These are phyloP conservation scores for Neopestalotiopsis sp. DNA, from an alignment of 2,329 filamentous ascomycete genomes.

Conservation along the genomic window DNA sequence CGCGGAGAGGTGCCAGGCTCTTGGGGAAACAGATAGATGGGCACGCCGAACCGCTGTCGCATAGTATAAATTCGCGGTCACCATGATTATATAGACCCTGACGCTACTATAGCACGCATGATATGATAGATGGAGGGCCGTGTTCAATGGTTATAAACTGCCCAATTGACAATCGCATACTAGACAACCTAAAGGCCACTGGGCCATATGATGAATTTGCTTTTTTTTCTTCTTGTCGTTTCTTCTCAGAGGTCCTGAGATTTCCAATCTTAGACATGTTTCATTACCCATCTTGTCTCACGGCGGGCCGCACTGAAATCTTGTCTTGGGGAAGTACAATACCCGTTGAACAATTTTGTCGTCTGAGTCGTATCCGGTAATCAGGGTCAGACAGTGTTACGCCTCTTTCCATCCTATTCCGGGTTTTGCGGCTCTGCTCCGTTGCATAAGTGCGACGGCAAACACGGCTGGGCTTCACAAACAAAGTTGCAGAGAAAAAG, in stretches of 20 bases:
- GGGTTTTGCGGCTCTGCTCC: neutral
- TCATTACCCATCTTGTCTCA: neutral
- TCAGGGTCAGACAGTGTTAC: neutral
- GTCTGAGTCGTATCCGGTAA: neutral
- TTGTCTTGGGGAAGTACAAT: neutral
- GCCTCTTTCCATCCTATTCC: neutral
- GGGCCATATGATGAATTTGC: neutral
- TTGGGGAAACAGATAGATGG: too few relatives aligned
- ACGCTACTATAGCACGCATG: neutral
- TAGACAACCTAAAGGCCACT: neutral
- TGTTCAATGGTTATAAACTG: neutral
- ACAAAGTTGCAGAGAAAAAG: neutral
- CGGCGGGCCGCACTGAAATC: neutral
- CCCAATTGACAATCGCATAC: neutral
- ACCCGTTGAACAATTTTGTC: neutral
- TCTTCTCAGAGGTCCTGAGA: neutral
- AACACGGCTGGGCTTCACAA: neutral
- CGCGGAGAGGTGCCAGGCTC: neutral
- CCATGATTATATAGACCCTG: neutral
- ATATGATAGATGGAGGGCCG: too few relatives aligned
- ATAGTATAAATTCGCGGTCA: neutral
- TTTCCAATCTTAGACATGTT: constrained; percentile 1
- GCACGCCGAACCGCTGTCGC: neutral
- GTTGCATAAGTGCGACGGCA: neutral
- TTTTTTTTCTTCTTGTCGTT: neutral